These are phyloP conservation scores for Forsythia viridissima DNA, from an alignment of 257 asterid species.

Conservation along the genomic window DNA sequence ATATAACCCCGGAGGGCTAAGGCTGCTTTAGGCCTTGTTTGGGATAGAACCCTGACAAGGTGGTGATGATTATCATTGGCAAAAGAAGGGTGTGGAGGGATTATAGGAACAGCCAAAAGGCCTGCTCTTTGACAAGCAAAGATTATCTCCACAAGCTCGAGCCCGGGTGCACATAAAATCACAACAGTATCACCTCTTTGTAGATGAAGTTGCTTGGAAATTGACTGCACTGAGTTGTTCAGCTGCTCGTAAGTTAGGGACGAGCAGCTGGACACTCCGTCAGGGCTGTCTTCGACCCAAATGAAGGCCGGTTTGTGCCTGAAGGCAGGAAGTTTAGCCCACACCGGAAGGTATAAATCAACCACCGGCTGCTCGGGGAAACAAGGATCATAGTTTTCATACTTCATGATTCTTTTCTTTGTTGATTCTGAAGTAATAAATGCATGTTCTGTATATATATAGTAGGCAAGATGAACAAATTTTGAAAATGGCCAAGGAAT, in stretches of 20 bases:
- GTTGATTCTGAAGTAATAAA: background rate
- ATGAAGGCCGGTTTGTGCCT: slow-evolving; percentile 66
- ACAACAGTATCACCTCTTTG: slow-evolving; percentile 55
- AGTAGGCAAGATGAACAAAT: slow-evolving; percentile 13
- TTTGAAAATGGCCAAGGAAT: slow-evolving; percentile 5
- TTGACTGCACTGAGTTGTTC: slow-evolving; percentile 46
- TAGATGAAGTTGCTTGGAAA: slow-evolving; percentile 40
- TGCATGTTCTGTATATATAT: slow-evolving; percentile 11
- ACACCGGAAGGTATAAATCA: slow-evolving; percentile 71
- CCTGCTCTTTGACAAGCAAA: slow-evolving; percentile 83
- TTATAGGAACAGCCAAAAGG: slow-evolving; percentile 49
- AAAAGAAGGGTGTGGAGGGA: slow-evolving; percentile 57
- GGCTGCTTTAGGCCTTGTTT: slow-evolving; percentile 75
- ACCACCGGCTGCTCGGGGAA: slow-evolving; percentile 76
- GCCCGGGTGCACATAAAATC: slow-evolving; percentile 63
- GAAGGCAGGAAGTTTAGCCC: slow-evolving; percentile 60
- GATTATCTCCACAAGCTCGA: slow-evolving; percentile 56
- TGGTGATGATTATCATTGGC: slow-evolving; percentile 36
- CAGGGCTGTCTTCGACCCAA: slow-evolving; percentile 54
- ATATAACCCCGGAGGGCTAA: slow-evolving; percentile 47
- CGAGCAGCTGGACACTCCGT: slow-evolving; percentile 6
- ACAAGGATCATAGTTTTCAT: slow-evolving; percentile 64
- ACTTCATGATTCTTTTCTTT: slow-evolving; percentile 26
- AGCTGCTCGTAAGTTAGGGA: slow-evolving; percentile 53
- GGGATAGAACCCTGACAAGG: slow-evolving; percentile 62